A percentile compares a stretch with the other conserved stretches of the same genome.
Conservation (phyloP, 2,329 filamentous ascomycete species). For the Fonsecaea nubica region DNA sequence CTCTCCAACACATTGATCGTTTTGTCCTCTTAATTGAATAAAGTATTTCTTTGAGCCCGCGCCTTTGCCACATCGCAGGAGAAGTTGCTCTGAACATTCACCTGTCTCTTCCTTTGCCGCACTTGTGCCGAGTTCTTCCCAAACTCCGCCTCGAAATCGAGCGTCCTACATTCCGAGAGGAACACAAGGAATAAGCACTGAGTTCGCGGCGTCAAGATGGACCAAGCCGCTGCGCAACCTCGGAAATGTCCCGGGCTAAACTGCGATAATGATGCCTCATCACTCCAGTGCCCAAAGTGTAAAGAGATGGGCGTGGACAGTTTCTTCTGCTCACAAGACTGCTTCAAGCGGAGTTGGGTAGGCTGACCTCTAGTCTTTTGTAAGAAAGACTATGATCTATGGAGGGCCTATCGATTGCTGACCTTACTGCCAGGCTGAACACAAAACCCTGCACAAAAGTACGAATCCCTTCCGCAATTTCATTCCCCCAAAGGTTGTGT, state of each 20-base stretch:
- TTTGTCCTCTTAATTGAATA: background rate
- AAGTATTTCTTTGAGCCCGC: background rate
- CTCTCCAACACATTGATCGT: background rate
- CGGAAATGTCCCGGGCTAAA: slow-evolving; percentile 75
- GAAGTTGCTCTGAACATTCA: background rate
- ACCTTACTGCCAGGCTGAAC: slow-evolving; percentile 65
- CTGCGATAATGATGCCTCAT: slow-evolving; percentile 84
- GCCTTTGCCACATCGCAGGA: background rate
- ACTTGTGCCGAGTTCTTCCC: background rate
- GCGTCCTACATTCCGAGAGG: background rate
- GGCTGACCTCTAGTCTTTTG: slow-evolving; percentile 45
- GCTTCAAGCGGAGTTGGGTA: slow-evolving; percentile 99
- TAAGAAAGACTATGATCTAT: slow-evolving; percentile 30
- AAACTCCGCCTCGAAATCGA: background rate
- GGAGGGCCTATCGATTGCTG: slow-evolving; percentile 16
- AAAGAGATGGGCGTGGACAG: slow-evolving; percentile 88
- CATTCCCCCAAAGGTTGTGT: slow-evolving; percentile 79
- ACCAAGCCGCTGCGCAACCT: slow-evolving; percentile 43
- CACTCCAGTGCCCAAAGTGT: slow-evolving; percentile 92
- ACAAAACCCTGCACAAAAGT: slow-evolving; percentile 85
- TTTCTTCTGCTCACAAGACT: slow-evolving; percentile 97
- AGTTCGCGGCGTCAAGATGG: slow-evolving; percentile 32
- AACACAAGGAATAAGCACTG: background rate
- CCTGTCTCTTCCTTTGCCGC: background rate
- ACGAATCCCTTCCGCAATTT: slow-evolving; percentile 76